Percentiles rank a stretch among this genome's conserved stretches.
Evolutionary conservation across 305 asterid genomes (phyloP).

Genomic region (Fraxinus floribunda): DNA sequence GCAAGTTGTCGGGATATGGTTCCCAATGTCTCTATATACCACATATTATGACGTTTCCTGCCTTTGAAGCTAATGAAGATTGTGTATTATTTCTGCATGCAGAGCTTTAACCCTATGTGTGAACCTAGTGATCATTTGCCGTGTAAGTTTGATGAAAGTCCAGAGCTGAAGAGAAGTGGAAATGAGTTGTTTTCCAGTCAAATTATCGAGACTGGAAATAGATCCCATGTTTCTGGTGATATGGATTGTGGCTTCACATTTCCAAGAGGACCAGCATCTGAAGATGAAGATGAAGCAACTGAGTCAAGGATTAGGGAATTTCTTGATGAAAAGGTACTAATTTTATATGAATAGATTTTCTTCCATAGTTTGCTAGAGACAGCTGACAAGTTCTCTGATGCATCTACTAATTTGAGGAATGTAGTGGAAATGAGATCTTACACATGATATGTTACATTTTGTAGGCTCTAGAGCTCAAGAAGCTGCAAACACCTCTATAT

Average conservation of each 20-base stretch:
- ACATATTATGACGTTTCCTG: background rate
- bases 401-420: background rate
- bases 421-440: conserved; percentile 14
- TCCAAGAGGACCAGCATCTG: conserved; percentile 58
- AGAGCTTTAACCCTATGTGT: conserved; percentile 96
- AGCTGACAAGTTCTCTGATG: background rate
- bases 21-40: conserved; percentile 6
- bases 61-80: conserved; percentile 19
- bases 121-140: conserved; percentile 86
- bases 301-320: conserved; percentile 88
- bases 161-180: conserved; percentile 50
- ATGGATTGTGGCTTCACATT: conserved; percentile 62
- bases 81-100: conserved; percentile 24
- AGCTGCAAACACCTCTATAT: conserved; percentile 86
- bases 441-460: conserved; percentile 7
- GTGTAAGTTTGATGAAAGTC: conserved; percentile 78
- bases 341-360: background rate
- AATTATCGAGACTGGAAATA: conserved; percentile 39
- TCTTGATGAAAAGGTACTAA: conserved; percentile 83
- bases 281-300: conserved; percentile 84
- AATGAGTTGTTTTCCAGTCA: conserved; percentile 41
- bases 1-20: conserved; percentile 9
- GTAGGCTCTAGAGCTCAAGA: conserved; percentile 87
- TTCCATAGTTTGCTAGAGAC: background rate
- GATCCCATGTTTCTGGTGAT: conserved; percentile 42